Conservation (phyloP, 2,329 filamentous ascomycete species). For the Colletotrichum tamarilloi region DNA sequence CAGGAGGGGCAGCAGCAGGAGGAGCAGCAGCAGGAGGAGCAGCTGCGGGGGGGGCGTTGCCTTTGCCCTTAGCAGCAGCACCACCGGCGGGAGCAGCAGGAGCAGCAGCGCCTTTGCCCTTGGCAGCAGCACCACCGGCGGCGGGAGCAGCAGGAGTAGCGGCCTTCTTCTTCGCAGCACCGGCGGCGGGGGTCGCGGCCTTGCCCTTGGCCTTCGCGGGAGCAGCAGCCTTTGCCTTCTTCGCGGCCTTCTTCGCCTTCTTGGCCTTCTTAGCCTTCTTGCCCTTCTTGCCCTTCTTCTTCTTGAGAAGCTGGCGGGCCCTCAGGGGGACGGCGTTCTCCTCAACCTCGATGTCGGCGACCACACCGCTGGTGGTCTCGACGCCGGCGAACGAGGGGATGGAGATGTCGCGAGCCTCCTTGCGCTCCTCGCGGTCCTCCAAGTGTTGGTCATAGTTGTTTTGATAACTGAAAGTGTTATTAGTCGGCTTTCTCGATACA, state of each 20-base stretch:
- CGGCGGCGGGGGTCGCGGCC: slow-evolving; percentile 1
- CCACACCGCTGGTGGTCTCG: slow-evolving; percentile 26
- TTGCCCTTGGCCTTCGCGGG: slow-evolving; percentile 13
- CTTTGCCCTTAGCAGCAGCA: slow-evolving; percentile 28
- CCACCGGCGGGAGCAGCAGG: neutral
- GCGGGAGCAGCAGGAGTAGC: neutral
- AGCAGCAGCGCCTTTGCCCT: slow-evolving; percentile 15
- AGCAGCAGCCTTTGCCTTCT: slow-evolving; percentile 21
- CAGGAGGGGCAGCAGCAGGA: neutral
- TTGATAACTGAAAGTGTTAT: neutral
- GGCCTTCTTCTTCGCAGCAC: slow-evolving; percentile 3
- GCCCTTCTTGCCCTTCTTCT: slow-evolving; percentile 27
- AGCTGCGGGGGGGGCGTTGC: slow-evolving; percentile 1
- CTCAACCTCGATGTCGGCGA: slow-evolving; percentile 23
- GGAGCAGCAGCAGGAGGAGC: neutral
- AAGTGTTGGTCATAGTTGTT: slow-evolving; percentile 27
- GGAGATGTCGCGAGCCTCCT: slow-evolving; percentile 23
- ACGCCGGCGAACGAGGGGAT: slow-evolving; percentile 29
- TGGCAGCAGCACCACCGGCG: neutral
- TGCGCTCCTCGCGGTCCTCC: slow-evolving; percentile 24
- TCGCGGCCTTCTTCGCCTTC: slow-evolving; percentile 20
- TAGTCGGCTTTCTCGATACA: no score
- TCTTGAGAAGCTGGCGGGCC: slow-evolving; percentile 27
- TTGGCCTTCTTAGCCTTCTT: slow-evolving; percentile 26
- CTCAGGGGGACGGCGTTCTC: slow-evolving; percentile 17